Percentiles rank a stretch among this genome's conserved stretches.
Conservation (phyloP, 495 filamentous ascomycete genomes). For the Elasticomyces elasticus region DNA sequence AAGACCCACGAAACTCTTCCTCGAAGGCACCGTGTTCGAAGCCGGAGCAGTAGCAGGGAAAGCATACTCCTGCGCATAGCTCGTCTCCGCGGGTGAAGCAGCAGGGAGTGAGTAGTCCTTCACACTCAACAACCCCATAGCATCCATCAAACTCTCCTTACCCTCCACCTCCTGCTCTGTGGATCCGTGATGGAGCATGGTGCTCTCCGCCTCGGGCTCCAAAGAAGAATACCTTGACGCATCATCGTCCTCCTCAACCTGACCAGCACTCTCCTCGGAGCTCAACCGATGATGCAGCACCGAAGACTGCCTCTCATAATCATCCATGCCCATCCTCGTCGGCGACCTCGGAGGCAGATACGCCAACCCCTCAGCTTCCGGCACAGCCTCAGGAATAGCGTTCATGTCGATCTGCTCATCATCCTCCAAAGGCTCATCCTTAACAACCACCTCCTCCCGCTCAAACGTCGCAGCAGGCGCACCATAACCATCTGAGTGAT, state of each 20-base stretch:
- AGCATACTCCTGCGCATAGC: too few relatives aligned
- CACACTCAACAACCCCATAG: constrained; percentile 20
- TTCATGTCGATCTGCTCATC: constrained; percentile 60
- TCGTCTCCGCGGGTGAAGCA: background rate
- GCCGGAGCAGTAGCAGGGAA: too few relatives aligned
- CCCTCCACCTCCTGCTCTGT: constrained; percentile 2
- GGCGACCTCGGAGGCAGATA: too few relatives aligned
- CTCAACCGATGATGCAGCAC: constrained; percentile 31
- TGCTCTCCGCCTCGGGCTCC: constrained; percentile 20
- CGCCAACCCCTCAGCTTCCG: too few relatives aligned
- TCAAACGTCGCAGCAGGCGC: background rate
- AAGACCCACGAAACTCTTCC: constrained; percentile 23
- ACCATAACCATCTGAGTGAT: too few relatives aligned
- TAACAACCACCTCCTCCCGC: constrained; percentile 53
- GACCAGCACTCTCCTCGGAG: constrained; percentile 6
- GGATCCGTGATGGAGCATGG: constrained; percentile 7
- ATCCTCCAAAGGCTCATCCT: constrained; percentile 50
- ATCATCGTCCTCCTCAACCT: constrained; percentile 28
- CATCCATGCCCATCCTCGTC: constrained; percentile 27
- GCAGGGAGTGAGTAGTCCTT: constrained; percentile 20
- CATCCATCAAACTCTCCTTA: constrained; percentile 18
- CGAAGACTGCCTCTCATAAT: constrained; percentile 29
- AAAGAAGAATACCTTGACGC: constrained; percentile 31
- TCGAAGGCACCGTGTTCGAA: too few relatives aligned
- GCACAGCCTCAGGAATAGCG: constrained; percentile 44